These are phyloP conservation scores for Pouteria campechiana DNA, from an alignment of 179 eudicot genomes.

Conservation along the genomic window DNA sequence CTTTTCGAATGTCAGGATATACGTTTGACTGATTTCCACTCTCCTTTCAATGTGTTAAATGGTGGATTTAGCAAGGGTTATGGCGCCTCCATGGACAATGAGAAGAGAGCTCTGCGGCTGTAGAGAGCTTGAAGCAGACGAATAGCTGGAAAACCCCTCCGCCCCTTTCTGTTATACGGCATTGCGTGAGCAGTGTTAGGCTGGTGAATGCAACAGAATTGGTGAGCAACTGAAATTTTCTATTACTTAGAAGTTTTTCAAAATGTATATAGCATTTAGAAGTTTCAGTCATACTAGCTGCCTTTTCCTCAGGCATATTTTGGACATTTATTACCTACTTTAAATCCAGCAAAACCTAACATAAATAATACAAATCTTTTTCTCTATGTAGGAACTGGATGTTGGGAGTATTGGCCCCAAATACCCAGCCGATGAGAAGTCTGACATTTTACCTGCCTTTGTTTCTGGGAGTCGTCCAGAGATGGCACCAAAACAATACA, in stretches of 20 bases:
- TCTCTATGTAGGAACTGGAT: slow-evolving; percentile 15
- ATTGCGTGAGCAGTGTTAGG: slow-evolving; percentile 32
- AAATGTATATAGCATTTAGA: neutral
- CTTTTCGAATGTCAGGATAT: no score
- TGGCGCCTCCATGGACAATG: slow-evolving; percentile 11
- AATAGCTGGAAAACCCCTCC: slow-evolving; percentile 33
- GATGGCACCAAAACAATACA: slow-evolving; percentile 39
- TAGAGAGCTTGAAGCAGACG: slow-evolving; percentile 12
- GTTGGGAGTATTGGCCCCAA: slow-evolving; percentile 11
- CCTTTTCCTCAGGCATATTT: neutral
- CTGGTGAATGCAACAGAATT: slow-evolving; percentile 14
- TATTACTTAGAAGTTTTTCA: neutral
- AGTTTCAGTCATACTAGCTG: neutral
- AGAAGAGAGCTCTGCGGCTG: slow-evolving; percentile 5
- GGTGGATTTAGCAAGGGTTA: slow-evolving; percentile 9
- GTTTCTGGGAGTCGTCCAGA: slow-evolving; percentile 52
- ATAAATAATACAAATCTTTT: no score
- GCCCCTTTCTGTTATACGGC: slow-evolving; percentile 20
- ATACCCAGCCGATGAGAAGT: slow-evolving; percentile 17
- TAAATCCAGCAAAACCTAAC: no score
- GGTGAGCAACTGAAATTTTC: slow-evolving; percentile 11
- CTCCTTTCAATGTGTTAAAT: no score
- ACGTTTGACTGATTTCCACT: no score
- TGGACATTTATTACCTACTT: neutral
- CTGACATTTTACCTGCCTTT: slow-evolving; percentile 22